These are phyloP conservation scores for Sporothrix luriei DNA, from an alignment of 2,329 filamentous ascomycete species.

Conservation along the genomic window DNA sequence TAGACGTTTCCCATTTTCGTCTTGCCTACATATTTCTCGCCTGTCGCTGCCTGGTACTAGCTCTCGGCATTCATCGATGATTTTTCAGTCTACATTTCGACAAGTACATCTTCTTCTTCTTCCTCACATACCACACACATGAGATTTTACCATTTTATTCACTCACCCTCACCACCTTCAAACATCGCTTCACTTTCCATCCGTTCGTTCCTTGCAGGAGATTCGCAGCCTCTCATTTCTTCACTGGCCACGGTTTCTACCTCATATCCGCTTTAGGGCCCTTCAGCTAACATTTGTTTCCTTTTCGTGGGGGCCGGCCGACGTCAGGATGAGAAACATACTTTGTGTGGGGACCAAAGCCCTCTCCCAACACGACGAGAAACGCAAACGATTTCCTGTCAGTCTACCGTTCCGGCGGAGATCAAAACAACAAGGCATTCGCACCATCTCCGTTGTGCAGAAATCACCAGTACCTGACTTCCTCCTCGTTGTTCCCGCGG, in stretches of 20 bases:
- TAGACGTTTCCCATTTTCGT: neutral
- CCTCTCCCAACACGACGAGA: constrained; percentile 19
- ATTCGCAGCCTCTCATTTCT: neutral
- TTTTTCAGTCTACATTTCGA: neutral
- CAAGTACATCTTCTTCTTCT: neutral
- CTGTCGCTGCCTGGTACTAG: neutral
- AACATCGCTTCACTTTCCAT: neutral
- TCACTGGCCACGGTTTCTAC: neutral
- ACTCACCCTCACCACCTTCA: neutral
- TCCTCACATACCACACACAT: neutral
- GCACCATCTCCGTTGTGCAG: neutral
- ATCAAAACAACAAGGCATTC: neutral
- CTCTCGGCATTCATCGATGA: too few relatives aligned
- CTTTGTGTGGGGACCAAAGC: constrained; percentile 26
- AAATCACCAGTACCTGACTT: neutral
- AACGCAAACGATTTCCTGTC: constrained; percentile 23
- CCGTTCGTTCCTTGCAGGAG: neutral
- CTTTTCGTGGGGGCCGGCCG: neutral
- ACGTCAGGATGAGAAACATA: constrained; percentile 24
- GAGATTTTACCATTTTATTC: neutral
- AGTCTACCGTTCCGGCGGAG: constrained; percentile 19
- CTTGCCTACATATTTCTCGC: neutral
- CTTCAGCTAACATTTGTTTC: neutral
- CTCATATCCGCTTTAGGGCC: neutral
- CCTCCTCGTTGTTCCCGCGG: neutral